Conservation (phyloP, 2,329 filamentous ascomycete genomes). For the Chaetoscypha palmicola region DNA sequence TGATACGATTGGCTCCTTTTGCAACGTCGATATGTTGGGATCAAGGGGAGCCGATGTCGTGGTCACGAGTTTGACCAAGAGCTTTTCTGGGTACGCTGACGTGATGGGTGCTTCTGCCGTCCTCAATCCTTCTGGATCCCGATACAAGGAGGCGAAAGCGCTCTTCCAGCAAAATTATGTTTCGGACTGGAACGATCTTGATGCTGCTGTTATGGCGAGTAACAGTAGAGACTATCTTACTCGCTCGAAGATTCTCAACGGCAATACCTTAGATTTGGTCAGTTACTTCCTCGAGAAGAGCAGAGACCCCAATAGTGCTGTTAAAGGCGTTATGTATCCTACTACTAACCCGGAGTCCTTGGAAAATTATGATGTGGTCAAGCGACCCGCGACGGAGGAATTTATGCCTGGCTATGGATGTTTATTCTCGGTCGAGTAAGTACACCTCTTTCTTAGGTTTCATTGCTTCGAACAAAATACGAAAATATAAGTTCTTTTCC, state of each 20-base stretch:
- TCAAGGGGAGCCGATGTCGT: constrained; percentile 40
- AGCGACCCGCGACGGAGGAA: constrained; percentile 33
- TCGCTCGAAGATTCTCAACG: constrained; percentile 36
- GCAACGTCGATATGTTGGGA: constrained; percentile 38
- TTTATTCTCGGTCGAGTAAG: constrained; percentile 44
- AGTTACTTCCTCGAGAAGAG: constrained; percentile 31
- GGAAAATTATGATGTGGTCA: constrained; percentile 23
- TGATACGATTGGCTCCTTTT: constrained; percentile 33
- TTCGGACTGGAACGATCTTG: constrained; percentile 42
- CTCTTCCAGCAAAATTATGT: constrained; percentile 27
- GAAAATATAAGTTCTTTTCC: too few species aligned
- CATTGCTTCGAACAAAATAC: too few species aligned
- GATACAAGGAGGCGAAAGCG: constrained; percentile 35
- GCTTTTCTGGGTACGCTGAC: constrained; percentile 50
- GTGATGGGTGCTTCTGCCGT: constrained; percentile 46
- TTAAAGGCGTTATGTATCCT: constrained; percentile 41
- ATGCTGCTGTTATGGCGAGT: constrained; percentile 39
- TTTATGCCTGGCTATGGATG: constrained; percentile 49
- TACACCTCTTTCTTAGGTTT: too few species aligned
- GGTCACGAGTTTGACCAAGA: constrained; percentile 49
- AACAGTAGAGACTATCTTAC: constrained; percentile 40
- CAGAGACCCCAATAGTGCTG: constrained; percentile 19
- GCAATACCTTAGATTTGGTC: constrained; percentile 37
- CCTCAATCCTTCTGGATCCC: constrained; percentile 40
- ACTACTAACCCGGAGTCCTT: constrained; percentile 20